These are phyloP conservation scores for Berkeleyomyces basicola DNA, from an alignment of 2,329 filamentous ascomycete species.

Conservation along the genomic window DNA sequence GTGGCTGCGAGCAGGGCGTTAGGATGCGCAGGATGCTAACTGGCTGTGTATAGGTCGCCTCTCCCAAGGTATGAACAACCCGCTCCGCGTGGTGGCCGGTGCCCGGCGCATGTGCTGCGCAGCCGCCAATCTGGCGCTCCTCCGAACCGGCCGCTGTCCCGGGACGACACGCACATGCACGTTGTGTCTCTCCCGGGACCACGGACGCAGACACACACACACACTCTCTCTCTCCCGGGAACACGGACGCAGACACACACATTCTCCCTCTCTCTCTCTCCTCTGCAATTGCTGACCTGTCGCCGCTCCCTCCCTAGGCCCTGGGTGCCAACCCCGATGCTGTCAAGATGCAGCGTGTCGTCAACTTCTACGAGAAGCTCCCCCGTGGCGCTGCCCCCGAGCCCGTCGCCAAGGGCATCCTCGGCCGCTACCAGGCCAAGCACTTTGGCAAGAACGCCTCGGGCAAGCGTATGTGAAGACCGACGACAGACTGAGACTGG, in stretches of 20 bases:
- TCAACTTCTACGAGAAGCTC: conserved; percentile 97
- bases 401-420: conserved; percentile 61
- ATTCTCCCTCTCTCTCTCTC: not conserved
- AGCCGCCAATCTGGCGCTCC: no score
- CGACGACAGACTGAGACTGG: not conserved
- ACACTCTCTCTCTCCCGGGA: no score
- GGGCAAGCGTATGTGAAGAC: conserved; percentile 54
- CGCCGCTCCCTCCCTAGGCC: conserved; percentile 39
- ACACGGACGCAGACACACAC: no score
- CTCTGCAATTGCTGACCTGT: not conserved
- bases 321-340: conserved; percentile 92
- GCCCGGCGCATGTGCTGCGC: no score
- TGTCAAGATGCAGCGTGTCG: conserved; percentile 91
- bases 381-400: conserved; percentile 82
- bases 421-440: conserved; percentile 74
- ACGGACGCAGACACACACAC: no score
- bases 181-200: no score
- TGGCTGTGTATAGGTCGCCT: conserved; percentile 47
- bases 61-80: conserved; percentile 54
- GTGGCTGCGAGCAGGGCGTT: conserved; percentile 16
- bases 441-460: conserved; percentile 95
- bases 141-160: no score
- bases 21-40: conserved; percentile 9
- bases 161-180: no score
- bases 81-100: conserved; percentile 4